A percentile compares a stretch with the other conserved stretches of the same genome.
Conservation (phyloP, 305 asterid genomes). For the Fraxinus paxiana region DNA sequence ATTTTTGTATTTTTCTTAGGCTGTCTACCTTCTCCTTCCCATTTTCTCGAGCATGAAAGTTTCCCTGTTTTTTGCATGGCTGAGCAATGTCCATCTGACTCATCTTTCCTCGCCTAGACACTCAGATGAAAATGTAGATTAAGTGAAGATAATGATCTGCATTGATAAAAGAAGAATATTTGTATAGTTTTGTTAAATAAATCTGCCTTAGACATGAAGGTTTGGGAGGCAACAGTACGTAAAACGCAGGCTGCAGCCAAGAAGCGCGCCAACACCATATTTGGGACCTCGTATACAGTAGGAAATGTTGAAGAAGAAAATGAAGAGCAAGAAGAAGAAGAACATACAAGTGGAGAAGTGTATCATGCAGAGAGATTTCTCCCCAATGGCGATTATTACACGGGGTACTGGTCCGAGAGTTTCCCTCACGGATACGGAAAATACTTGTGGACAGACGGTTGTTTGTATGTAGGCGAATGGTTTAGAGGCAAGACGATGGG, state of each 20-base stretch:
- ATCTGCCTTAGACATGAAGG: constrained; percentile 60
- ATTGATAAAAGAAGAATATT: background rate
- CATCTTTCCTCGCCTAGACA: background rate
- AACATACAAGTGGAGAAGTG: constrained; percentile 56
- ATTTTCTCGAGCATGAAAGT: constrained; percentile 5
- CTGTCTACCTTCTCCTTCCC: constrained; percentile 29
- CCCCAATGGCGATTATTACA: constrained; percentile 88
- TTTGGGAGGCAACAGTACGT: constrained; percentile 95
- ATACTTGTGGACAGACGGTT: constrained; percentile 93
- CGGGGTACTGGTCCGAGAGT: constrained; percentile 72
- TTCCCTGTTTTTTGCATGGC: constrained; percentile 28
- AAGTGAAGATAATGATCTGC: constrained; percentile 2
- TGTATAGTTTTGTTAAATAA: background rate
- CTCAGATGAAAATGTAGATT: background rate
- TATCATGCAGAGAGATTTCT: constrained; percentile 75
- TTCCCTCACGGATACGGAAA: constrained; percentile 72
- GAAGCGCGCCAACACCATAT: constrained; percentile 83
- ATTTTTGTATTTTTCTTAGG: constrained; percentile 32
- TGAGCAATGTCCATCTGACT: constrained; percentile 22
- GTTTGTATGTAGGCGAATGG: constrained; percentile 77
- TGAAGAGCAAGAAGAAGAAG: constrained; percentile 40
- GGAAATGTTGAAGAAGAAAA: constrained; percentile 35
- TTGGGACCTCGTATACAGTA: constrained; percentile 53
- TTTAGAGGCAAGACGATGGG: constrained; percentile 57
- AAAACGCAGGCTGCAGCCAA: constrained; percentile 90